Base-by-base conservation (phyloP, 176 grass and related monocot species). In the Tuctoria greenei region DNA sequence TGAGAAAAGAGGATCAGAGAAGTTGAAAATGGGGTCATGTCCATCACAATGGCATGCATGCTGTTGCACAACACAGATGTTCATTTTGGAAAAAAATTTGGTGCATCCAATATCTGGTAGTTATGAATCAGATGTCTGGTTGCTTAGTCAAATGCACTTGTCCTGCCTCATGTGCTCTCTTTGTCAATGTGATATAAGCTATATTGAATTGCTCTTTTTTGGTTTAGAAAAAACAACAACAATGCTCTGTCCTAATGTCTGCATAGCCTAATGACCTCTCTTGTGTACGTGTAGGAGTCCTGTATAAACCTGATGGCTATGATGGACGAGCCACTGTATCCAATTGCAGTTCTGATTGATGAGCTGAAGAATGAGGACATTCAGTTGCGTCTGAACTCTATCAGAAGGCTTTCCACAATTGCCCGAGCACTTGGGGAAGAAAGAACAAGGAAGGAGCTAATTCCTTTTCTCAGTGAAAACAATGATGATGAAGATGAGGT, bases 401-500 rank as follows among this genome's bases (percentile, higher is more conserved):
- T 98, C 61, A 88, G 91, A 62, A 91, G 83, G 27, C 89, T 98
- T 60, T 92, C 95, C 31, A 98, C 91, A 45, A 94, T 98, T 82
- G 95, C 95, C 28, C 72, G 95, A 28, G 95, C 91, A 65, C 82
- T 98, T 64, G 91, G 95, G 17, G 95, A 98, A 78, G 95, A 98
- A 81, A 87, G 95, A 43, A 94, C 95, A 13, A 86, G 91, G 61
- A 98, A 94, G 69, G 95, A 98, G 77, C 84, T 98, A 46, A 92
- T 98, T 73, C 95, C 95, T 20, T 98, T 98, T 42, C 88, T 98
- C 7, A 90, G 91, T 69, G 95, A 98, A 86, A 98, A 98, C 76
- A 98, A 98, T 78, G 95, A 92, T 1, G 95, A 98, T 40, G 91
- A 98, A 67, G 95, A 98, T 76, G 95, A 98, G 80, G 95, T 98